Percentiles rank a stretch among this genome's conserved stretches.
These are phyloP conservation scores for Quillaja saponaria DNA, from an alignment of 306 rosid genomes.

Conservation along the genomic window DNA sequence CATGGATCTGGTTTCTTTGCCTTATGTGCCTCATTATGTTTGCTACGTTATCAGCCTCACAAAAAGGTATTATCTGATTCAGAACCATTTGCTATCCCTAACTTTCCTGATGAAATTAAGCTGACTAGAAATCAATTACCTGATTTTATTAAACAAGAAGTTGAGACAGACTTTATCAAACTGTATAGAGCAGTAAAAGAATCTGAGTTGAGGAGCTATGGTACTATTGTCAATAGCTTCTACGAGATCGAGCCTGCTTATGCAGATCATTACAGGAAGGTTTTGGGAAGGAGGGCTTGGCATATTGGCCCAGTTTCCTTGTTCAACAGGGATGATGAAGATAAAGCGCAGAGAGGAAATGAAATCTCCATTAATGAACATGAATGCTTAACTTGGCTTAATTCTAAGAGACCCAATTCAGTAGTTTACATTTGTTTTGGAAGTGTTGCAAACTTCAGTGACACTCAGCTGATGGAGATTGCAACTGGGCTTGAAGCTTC, in stretches of 20 bases:
- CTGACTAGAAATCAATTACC: slow-evolving; percentile 26
- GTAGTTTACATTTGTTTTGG: slow-evolving; percentile 43
- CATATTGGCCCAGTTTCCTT: slow-evolving; percentile 32
- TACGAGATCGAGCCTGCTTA: slow-evolving; percentile 34
- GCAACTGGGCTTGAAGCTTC: slow-evolving; percentile 38
- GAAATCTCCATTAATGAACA: slow-evolving; percentile 13
- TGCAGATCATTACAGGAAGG: slow-evolving; percentile 29
- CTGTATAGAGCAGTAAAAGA: not conserved
- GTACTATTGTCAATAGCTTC: slow-evolving; percentile 34
- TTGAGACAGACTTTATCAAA: not conserved
- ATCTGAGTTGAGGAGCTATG: slow-evolving; percentile 17
- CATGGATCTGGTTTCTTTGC: slow-evolving; percentile 36
- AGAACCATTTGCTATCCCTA: slow-evolving; percentile 35
- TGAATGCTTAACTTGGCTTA: slow-evolving; percentile 40
- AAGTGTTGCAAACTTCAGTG: slow-evolving; percentile 19
- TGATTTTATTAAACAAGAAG: not conserved
- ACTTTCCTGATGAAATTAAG: slow-evolving; percentile 35
- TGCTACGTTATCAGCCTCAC: slow-evolving; percentile 19
- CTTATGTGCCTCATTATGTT: slow-evolving; percentile 6
- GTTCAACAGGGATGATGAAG: not conserved
- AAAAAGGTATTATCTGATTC: slow-evolving; percentile 17
- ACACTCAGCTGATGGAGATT: slow-evolving; percentile 33
- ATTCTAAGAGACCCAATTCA: slow-evolving; percentile 31
- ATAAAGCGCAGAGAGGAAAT: slow-evolving; percentile 20
- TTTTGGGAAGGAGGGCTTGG: slow-evolving; percentile 28